Evolutionary conservation across 1,284 basidiomycete genomes (phyloP).

Genomic region (Austroboletus olivaceoglutinosus): DNA sequence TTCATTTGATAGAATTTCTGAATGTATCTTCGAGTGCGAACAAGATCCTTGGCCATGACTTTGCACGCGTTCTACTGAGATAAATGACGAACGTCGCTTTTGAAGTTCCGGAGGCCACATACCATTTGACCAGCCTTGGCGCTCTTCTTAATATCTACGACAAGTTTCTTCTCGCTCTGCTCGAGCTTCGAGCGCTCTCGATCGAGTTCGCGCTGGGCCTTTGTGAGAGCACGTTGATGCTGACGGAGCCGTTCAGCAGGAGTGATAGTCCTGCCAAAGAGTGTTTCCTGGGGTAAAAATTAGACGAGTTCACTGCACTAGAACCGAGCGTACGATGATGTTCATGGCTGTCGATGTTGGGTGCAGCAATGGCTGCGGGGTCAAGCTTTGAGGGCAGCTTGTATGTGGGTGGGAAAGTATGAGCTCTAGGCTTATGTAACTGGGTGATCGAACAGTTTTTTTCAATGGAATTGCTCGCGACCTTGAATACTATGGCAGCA

Average conservation of each 20-base stretch:
- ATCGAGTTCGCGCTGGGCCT: constrained; percentile 96
- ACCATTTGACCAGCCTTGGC: constrained; percentile 97
- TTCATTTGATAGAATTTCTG: constrained; percentile 99
- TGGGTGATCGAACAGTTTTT: no score
- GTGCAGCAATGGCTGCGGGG: constrained; percentile 19
- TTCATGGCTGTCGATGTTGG: constrained; percentile 52
- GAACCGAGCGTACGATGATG: constrained; percentile 57
- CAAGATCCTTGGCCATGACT: constrained; percentile 98
- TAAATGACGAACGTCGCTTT: constrained; percentile 9
- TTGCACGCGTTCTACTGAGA: constrained; percentile 87
- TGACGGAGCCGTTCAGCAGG: constrained; percentile 95
- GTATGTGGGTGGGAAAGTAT: no score
- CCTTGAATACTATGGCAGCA: constrained; percentile 47
- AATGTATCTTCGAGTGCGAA: constrained; percentile 91
- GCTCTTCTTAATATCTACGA: constrained; percentile 93
- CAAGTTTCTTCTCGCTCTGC: constrained; percentile 91
- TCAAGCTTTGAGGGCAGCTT: no score
- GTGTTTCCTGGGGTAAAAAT: constrained; percentile 65
- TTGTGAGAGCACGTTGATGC: constrained; percentile 93
- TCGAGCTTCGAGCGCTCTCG: constrained; percentile 94
- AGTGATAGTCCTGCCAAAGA: constrained; percentile 92
- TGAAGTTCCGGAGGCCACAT: constrained; percentile 23
- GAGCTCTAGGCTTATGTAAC: no score
- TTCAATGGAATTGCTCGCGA: no score
- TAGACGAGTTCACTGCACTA: constrained; percentile 2